Evolutionary conservation across 352 stramenopile species (phyloP).

Genomic region (Albugo candida): DNA sequence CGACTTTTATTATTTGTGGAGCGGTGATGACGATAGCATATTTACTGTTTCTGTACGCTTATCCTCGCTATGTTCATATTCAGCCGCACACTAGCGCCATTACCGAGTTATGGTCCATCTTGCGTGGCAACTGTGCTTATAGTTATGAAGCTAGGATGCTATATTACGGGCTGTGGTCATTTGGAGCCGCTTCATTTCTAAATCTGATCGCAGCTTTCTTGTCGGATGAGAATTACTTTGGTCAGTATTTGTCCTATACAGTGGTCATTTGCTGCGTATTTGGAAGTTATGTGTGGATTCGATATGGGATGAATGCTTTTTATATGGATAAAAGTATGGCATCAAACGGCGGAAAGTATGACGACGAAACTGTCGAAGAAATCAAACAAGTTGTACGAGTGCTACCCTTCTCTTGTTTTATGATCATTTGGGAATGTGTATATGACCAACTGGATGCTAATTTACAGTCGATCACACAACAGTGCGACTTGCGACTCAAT

Average conservation of each 20-base stretch:
- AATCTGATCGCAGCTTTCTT: slow-evolving; percentile 38
- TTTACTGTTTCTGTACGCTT: slow-evolving; percentile 18
- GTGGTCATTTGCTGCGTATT: slow-evolving; percentile 14
- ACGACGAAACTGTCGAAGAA: slow-evolving; percentile 20
- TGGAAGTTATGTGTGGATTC: slow-evolving; percentile 26
- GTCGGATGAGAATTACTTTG: slow-evolving; percentile 15
- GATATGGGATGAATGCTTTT: slow-evolving; percentile 19
- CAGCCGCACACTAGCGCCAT: slow-evolving; percentile 19
- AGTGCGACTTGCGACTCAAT: slow-evolving; percentile 33
- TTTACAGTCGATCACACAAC: slow-evolving; percentile 47
- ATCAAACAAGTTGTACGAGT: slow-evolving; percentile 35
- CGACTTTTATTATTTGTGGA: slow-evolving; percentile 37
- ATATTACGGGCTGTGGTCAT: slow-evolving; percentile 17
- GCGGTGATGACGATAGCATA: slow-evolving; percentile 21
- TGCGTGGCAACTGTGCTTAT: slow-evolving; percentile 11
- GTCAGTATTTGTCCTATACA: slow-evolving; percentile 29
- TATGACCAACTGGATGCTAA: slow-evolving; percentile 52
- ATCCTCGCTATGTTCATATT: slow-evolving; percentile 29
- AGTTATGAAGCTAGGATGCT: slow-evolving; percentile 17
- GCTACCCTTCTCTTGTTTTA: slow-evolving; percentile 35
- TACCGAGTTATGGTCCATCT: slow-evolving; percentile 20
- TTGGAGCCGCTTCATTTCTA: slow-evolving; percentile 20
- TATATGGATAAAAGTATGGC: slow-evolving; percentile 26
- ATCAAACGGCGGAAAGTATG: slow-evolving; percentile 17
- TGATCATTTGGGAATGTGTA: slow-evolving; percentile 32